phyloP scores from a whole-genome alignment of 2,329 filamentous ascomycete species.

The Mycosphaerella sp. region DNA sequence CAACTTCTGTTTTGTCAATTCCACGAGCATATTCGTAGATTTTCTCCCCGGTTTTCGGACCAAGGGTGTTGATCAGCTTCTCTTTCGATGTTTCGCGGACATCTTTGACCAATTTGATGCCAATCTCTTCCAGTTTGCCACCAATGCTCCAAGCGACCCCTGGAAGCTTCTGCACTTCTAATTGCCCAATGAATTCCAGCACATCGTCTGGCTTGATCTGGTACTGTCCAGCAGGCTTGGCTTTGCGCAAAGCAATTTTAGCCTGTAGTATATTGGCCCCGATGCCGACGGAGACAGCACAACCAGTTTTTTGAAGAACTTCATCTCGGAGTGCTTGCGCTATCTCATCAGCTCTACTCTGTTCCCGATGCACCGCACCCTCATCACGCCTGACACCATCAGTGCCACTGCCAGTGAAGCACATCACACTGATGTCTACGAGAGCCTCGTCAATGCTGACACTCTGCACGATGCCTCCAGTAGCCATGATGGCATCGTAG shows the following conservation, averaged over 20 bases:
- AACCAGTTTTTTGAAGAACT: constrained; percentile 69
- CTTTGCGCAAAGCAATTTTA: constrained; percentile 81
- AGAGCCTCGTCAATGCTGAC: constrained; percentile 96
- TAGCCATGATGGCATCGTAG: constrained; percentile 72
- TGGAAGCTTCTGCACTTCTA: constrained; percentile 75
- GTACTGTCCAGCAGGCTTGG: constrained; percentile 89
- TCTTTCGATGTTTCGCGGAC: constrained; percentile 72
- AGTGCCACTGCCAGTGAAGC: constrained; percentile 59
- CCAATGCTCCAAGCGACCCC: constrained; percentile 90
- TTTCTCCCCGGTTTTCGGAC: constrained; percentile 87
- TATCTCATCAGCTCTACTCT: constrained; percentile 68
- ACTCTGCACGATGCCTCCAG: constrained; percentile 83
- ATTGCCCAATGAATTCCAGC: constrained; percentile 65
- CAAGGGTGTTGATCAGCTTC: constrained; percentile 63
- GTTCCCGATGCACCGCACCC: constrained; percentile 67
- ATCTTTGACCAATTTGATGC: constrained; percentile 75
- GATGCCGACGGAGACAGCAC: constrained; percentile 86
- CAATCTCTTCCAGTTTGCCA: constrained; percentile 79
- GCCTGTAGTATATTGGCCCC: constrained; percentile 85
- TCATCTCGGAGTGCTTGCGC: constrained; percentile 59
- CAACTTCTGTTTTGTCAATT: constrained; percentile 78
- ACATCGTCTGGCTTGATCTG: constrained; percentile 78
- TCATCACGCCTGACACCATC: constrained; percentile 60
- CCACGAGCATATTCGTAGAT: constrained; percentile 86
- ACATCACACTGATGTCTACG: constrained; percentile 69